A percentile compares a stretch with the other conserved stretches of the same genome.
phyloP scores from a whole-genome alignment of 768 basidiomycete genomes.

The Mycena galericulata region DNA sequence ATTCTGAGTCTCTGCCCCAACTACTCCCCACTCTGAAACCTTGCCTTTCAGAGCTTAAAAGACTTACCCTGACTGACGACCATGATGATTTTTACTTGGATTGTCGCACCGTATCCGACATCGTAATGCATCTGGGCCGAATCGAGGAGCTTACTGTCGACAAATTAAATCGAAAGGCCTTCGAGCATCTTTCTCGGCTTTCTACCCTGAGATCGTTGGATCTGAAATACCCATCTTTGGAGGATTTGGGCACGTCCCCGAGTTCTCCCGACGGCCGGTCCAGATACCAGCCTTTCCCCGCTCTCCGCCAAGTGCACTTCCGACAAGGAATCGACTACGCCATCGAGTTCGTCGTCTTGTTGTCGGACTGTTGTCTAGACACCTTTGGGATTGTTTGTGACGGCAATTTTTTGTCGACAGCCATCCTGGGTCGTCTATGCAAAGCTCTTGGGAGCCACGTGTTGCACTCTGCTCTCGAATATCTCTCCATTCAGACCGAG shows the following conservation, averaged over 20 bases:
- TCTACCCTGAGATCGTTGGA: background rate
- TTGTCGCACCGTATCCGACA: background rate
- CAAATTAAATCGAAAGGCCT: background rate
- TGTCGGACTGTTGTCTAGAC: too few species aligned
- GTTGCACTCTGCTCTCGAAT: background rate
- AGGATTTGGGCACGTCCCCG: background rate
- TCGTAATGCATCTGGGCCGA: background rate
- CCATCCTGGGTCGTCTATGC: background rate
- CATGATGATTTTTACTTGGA: background rate
- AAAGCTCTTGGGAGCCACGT: background rate
- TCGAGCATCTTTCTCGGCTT: background rate
- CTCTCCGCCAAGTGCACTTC: background rate
- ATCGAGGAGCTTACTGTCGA: background rate
- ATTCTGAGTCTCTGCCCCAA: too few species aligned
- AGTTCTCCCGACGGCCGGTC: too few species aligned
- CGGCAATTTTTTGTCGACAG: too few species aligned
- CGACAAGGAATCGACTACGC: too few species aligned
- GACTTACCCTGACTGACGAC: background rate
- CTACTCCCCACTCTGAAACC: background rate
- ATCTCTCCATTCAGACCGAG: background rate
- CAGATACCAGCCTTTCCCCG: background rate
- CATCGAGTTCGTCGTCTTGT: too few species aligned
- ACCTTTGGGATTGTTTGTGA: too few species aligned
- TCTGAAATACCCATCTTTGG: background rate
- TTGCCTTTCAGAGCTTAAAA: background rate